Evolutionary conservation across 192 early-diverging fungal genomes (phyloP).

Genomic region (Martensiomyces pterosporus): DNA sequence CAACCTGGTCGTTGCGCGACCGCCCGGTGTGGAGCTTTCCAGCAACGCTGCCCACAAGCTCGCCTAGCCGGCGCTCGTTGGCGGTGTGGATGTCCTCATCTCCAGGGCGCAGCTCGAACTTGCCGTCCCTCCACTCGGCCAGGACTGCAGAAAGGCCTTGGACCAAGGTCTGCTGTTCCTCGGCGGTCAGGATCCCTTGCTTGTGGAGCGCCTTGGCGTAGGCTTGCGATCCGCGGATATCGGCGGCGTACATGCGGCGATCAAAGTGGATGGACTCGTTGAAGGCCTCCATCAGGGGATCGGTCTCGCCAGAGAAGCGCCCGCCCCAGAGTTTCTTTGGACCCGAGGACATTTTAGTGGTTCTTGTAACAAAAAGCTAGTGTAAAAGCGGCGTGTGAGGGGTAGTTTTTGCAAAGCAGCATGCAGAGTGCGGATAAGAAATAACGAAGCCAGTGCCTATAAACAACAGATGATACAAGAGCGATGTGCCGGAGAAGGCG

Average conservation of each 20-base stretch:
- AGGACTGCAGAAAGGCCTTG: slow-evolving; percentile 71
- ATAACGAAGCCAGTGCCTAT: too few relatives aligned
- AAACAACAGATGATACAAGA: too few relatives aligned
- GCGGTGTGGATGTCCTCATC: slow-evolving; percentile 99
- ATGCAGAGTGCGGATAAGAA: too few relatives aligned
- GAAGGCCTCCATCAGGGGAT: slow-evolving; percentile 96
- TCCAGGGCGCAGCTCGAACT: slow-evolving; percentile 65
- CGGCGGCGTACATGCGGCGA: slow-evolving; percentile 85
- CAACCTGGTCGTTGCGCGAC: slow-evolving; percentile 96
- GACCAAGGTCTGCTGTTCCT: slow-evolving; percentile 70
- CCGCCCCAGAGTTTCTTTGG: slow-evolving; percentile 74
- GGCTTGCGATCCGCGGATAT: slow-evolving; percentile 82
- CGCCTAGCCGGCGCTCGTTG: slow-evolving; percentile 92
- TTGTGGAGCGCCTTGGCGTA: slow-evolving; percentile 78
- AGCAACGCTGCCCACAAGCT: slow-evolving; percentile 85
- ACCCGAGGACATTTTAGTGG: slow-evolving; percentile 9
- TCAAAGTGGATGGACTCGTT: slow-evolving; percentile 96
- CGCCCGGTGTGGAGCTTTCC: slow-evolving; percentile 98
- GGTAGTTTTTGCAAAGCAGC: too few relatives aligned
- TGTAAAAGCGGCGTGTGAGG: too few relatives aligned
- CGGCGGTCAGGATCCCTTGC: slow-evolving; percentile 69
- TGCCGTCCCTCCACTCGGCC: slow-evolving; percentile 74
- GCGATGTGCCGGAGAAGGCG: too few relatives aligned
- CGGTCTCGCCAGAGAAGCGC: slow-evolving; percentile 82
- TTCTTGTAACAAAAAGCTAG: too few relatives aligned